Percentiles rank a stretch among this genome's conserved stretches.
These are phyloP conservation scores for Tranzscheliella williamsii DNA, from an alignment of 1,284 basidiomycete species.

Conservation along the genomic window DNA sequence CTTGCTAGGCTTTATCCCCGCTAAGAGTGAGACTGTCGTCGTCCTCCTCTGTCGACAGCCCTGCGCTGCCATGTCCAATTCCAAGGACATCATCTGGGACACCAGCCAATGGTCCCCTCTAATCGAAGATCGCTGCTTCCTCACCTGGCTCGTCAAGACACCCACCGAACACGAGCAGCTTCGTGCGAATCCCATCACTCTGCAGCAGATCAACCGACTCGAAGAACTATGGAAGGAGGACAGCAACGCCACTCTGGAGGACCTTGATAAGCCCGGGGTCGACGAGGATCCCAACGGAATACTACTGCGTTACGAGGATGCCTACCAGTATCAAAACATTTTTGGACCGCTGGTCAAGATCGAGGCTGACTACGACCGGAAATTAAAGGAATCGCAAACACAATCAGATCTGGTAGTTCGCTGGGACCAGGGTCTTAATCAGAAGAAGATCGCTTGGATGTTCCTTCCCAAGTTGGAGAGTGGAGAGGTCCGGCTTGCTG, in stretches of 20 bases:
- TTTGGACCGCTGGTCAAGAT: constrained; percentile 98
- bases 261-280: constrained; percentile 83
- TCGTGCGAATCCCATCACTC: constrained; percentile 90
- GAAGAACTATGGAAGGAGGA: constrained; percentile 99
- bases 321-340: constrained; percentile 99
- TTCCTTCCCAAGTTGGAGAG: constrained; percentile 93
- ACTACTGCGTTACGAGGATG: constrained; percentile 86
- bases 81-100: constrained; percentile 98
- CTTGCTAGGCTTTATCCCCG: constrained; percentile 97
- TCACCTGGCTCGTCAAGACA: constrained; percentile 97
- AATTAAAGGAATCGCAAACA: constrained; percentile 95
- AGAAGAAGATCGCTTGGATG: constrained; percentile 97
- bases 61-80: constrained; percentile 82
- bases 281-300: constrained; percentile 82
- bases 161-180: constrained; percentile 94
- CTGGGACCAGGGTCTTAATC: constrained; percentile 97
- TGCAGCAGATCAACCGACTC: constrained; percentile 92
- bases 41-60: constrained; percentile 99
- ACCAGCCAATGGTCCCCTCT: constrained; percentile 95
- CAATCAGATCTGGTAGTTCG: constrained; percentile 93
- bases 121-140: constrained; percentile 95
- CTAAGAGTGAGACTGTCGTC: constrained; percentile 97
- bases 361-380: constrained; percentile 98
- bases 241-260: constrained; percentile 87
- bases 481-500: constrained; percentile 93